These are phyloP conservation scores for Agroathelia rolfsii DNA, from an alignment of 1,284 basidiomycete species.

Conservation along the genomic window DNA sequence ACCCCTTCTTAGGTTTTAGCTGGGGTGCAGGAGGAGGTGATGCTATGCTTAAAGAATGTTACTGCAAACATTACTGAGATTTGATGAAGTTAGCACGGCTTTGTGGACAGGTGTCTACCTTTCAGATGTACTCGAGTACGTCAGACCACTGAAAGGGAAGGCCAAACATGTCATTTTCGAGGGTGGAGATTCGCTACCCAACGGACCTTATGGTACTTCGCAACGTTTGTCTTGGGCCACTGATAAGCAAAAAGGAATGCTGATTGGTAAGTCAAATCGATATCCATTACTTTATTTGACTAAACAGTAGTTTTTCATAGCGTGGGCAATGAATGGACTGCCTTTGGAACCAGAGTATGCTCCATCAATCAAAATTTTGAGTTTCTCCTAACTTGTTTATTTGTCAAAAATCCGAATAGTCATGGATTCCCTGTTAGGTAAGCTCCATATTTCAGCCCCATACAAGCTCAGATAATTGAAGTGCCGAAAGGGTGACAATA, in stretches of 20 bases:
- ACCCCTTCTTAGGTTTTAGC: too few relatives aligned
- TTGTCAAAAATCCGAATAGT: too few relatives aligned
- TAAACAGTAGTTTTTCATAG: conserved; percentile 13
- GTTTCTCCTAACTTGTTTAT: too few relatives aligned
- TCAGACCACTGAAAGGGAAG: conserved; percentile 28
- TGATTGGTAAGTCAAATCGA: conserved; percentile 26
- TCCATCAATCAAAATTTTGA: too few relatives aligned
- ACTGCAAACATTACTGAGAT: neutral
- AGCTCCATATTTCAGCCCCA: too few relatives aligned
- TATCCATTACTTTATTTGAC: neutral
- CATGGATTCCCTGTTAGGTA: conserved; percentile 61
- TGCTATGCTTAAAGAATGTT: neutral
- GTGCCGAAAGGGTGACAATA: conserved; percentile 32
- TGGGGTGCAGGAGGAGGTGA: conserved; percentile 42
- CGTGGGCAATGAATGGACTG: conserved; percentile 56
- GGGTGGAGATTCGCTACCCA: conserved; percentile 49
- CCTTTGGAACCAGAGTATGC: conserved; percentile 53
- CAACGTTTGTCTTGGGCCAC: conserved; percentile 42
- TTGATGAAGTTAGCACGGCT: conserved; percentile 41
- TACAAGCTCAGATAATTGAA: too few relatives aligned
- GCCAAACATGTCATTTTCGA: conserved; percentile 56
- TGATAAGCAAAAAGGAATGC: conserved; percentile 42
- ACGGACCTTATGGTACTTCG: conserved; percentile 60
- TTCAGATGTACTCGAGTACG: conserved; percentile 44
- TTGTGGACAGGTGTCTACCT: conserved; percentile 61